Percentiles rank a stretch among this genome's conserved stretches.
These are phyloP conservation scores for Colletotrichum simmondsii DNA, from an alignment of 2,329 filamentous ascomycete genomes.

Conservation along the genomic window DNA sequence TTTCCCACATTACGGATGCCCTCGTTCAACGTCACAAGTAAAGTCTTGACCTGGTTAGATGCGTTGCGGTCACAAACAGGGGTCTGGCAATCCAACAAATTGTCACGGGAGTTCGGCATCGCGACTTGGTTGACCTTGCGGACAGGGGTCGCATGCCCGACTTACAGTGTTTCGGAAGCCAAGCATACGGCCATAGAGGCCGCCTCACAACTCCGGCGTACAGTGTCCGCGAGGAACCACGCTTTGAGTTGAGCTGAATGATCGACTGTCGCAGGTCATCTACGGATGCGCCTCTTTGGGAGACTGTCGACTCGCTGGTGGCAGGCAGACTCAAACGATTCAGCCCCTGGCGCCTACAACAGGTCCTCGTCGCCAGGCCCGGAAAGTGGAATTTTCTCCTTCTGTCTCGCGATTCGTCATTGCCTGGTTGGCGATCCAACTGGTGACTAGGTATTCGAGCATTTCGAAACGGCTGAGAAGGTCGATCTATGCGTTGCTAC, in stretches of 20 bases:
- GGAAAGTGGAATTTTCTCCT: not conserved
- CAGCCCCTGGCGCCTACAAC: not conserved
- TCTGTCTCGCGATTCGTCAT: conserved; percentile 9
- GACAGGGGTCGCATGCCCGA: conserved; percentile 28
- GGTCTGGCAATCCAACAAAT: not conserved
- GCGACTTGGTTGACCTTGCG: not conserved
- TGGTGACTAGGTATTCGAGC: not conserved
- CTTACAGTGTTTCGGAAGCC: conserved; percentile 28
- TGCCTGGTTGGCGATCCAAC: conserved; percentile 5
- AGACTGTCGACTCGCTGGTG: not conserved
- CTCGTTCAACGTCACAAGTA: not conserved
- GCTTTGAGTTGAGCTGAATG: conserved; percentile 14
- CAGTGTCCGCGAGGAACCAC: conserved; percentile 5
- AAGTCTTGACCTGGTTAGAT: not conserved
- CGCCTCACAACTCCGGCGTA: not conserved
- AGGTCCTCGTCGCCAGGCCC: not conserved
- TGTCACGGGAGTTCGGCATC: conserved; percentile 20
- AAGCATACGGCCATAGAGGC: conserved; percentile 16
- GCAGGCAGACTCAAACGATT: not conserved
- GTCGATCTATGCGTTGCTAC: conserved; percentile 25
- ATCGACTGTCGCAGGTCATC: conserved; percentile 31
- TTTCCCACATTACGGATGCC: not conserved
- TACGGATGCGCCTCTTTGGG: not conserved
- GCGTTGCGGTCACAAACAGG: not conserved
- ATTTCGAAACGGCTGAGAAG: conserved; percentile 25